These are phyloP conservation scores for Lathyrus tuberosus DNA, from an alignment of 306 rosid species.

Conservation along the genomic window DNA sequence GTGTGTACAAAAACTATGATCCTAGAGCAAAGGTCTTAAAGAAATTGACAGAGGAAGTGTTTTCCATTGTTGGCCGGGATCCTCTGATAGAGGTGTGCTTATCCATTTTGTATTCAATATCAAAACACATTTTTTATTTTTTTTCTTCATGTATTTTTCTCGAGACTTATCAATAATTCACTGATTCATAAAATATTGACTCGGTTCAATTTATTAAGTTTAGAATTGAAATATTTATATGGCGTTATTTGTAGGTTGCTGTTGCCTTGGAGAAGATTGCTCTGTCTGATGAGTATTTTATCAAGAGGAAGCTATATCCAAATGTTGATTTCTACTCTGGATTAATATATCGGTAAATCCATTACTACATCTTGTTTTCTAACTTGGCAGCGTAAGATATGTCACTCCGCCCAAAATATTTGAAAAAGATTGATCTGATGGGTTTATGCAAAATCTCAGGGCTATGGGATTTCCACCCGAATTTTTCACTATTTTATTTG, in stretches of 20 bases:
- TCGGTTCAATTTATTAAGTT: constrained; percentile 13
- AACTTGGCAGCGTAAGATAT: not conserved
- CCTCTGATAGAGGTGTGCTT: constrained; percentile 90
- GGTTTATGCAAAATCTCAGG: constrained; percentile 54
- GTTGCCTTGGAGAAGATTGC: constrained; percentile 93
- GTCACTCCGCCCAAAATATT: constrained; percentile 10
- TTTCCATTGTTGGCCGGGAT: constrained; percentile 89
- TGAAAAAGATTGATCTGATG: constrained; percentile 16
- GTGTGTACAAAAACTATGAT: constrained; percentile 92
- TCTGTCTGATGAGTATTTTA: constrained; percentile 80
- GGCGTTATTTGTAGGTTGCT: constrained; percentile 63
- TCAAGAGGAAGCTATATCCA: constrained; percentile 89
- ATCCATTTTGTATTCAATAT: constrained; percentile 27
- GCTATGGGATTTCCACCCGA: constrained; percentile 94
- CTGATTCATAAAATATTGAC: not conserved
- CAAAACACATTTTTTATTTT: not conserved
- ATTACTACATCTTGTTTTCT: constrained; percentile 9
- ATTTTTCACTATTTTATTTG: constrained; percentile 81
- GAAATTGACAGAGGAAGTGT: constrained; percentile 84
- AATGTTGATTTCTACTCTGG: constrained; percentile 98
- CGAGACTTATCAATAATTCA: not conserved
- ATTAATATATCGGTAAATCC: constrained; percentile 75
- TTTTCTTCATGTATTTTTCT: constrained; percentile 8
- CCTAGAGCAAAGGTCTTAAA: constrained; percentile 86
- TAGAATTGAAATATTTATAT: constrained; percentile 42